Evolutionary conservation across 768 basidiomycete genomes (phyloP).

Genomic region (Tricholoma furcatifolium): DNA sequence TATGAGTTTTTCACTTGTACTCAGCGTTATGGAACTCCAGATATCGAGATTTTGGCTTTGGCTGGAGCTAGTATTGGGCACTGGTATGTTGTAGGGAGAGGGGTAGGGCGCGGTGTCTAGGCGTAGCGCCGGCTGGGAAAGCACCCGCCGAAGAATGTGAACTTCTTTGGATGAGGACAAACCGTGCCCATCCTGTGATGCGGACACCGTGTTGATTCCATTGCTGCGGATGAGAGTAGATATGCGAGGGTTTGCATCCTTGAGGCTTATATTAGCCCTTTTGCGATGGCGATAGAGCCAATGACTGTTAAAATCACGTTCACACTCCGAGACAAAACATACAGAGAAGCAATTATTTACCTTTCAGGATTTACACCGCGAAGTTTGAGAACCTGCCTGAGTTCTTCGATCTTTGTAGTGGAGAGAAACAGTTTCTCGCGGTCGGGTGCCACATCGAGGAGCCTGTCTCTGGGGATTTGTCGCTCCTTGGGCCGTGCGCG

Average conservation of each 20-base stretch:
- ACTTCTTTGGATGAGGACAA: conserved; percentile 12
- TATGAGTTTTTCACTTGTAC: conserved; percentile 27
- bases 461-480: conserved; percentile 22
- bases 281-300: conserved; percentile 30
- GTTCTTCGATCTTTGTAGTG: conserved; percentile 24
- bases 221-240: conserved; percentile 22
- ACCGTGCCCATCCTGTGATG: not conserved
- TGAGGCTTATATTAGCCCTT: conserved; percentile 21
- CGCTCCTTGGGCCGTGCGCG: conserved; percentile 23
- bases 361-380: conserved; percentile 17
- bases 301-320: conserved; percentile 18
- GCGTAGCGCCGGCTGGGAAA: conserved; percentile 23
- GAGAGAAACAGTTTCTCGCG: conserved; percentile 29
- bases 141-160: conserved; percentile 22
- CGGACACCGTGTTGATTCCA: not conserved
- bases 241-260: conserved; percentile 23
- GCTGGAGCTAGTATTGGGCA: not conserved
- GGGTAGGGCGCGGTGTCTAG: not conserved
- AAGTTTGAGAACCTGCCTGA: conserved; percentile 30
- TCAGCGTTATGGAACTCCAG: conserved; percentile 25
- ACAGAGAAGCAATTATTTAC: conserved; percentile 11
- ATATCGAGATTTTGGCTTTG: conserved; percentile 16
- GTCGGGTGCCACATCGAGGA: conserved; percentile 34
- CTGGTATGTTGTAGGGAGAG: not conserved
- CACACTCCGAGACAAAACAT: too few species aligned